These are phyloP conservation scores for Boletus patriciae DNA, from an alignment of 768 basidiomycete genomes.

Conservation along the genomic window DNA sequence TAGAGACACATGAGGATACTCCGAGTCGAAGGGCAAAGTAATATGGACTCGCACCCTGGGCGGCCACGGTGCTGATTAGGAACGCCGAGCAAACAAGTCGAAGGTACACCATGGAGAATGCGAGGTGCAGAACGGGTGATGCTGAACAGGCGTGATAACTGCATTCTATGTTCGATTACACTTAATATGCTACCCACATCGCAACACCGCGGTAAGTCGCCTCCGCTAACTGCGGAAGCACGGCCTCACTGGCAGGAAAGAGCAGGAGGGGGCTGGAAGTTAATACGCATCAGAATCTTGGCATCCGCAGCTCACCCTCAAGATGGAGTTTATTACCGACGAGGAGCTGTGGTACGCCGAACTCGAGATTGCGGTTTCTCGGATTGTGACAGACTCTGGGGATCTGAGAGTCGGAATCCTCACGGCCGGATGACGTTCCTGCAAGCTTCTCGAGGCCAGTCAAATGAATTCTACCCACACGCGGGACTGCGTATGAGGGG, in stretches of 20 bases:
- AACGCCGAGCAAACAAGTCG: neutral
- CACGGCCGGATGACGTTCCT: neutral
- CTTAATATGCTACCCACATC: neutral
- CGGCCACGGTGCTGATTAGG: neutral
- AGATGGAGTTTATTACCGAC: neutral
- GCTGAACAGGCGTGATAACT: no score
- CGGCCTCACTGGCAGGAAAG: neutral
- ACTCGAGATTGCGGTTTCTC: no score
- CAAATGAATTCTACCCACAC: neutral
- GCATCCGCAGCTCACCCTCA: neutral
- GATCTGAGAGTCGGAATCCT: no score
- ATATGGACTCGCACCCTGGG: slow-evolving; percentile 2
- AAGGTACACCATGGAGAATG: no score
- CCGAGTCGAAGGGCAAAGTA: neutral
- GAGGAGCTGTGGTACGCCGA: neutral
- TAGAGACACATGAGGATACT: neutral
- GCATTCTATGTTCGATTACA: no score
- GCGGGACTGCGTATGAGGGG: neutral
- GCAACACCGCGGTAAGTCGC: neutral
- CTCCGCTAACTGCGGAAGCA: slow-evolving; percentile 1
- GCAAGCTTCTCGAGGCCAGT: neutral
- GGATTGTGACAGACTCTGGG: no score
- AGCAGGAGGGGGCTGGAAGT: neutral
- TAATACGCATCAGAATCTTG: neutral
- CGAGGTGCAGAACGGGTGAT: no score